These are phyloP conservation scores for Colletotrichum endophyticum DNA, from an alignment of 2,329 filamentous ascomycete genomes.

Conservation along the genomic window DNA sequence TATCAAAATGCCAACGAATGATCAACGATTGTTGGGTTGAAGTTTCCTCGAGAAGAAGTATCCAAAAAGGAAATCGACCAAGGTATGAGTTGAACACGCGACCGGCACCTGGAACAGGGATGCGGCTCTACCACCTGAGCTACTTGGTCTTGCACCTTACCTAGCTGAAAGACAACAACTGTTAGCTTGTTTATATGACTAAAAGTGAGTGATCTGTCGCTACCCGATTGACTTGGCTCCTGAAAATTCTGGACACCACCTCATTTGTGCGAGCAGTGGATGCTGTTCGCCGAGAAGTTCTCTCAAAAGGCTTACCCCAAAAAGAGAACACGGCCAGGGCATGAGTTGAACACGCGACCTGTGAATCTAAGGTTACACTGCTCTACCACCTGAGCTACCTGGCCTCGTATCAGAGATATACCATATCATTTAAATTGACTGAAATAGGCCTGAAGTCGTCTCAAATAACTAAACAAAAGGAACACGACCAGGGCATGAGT, in stretches of 20 bases:
- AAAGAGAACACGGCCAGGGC: not conserved
- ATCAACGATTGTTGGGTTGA: no score
- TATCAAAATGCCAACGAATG: no score
- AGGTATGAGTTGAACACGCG: not conserved
- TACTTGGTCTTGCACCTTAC: not conserved
- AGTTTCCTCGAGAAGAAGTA: no score
- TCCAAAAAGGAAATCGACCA: not conserved
- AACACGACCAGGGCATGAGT: not conserved
- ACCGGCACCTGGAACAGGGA: not conserved
- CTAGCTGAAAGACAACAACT: not conserved
- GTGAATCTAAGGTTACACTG: not conserved
- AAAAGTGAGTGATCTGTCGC: not conserved
- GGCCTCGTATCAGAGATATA: not conserved
- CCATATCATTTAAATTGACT: no score
- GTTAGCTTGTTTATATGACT: not conserved
- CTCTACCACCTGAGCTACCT: not conserved
- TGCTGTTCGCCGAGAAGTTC: not conserved
- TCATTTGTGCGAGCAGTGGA: not conserved
- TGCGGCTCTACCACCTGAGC: not conserved
- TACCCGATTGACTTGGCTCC: not conserved
- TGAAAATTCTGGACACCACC: not conserved
- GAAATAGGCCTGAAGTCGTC: not conserved
- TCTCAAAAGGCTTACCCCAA: not conserved
- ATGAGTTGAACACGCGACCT: not conserved
- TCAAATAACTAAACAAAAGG: not conserved